Conservation (phyloP, 352 stramenopile genomes). For the Phytophthora sp. region DNA sequence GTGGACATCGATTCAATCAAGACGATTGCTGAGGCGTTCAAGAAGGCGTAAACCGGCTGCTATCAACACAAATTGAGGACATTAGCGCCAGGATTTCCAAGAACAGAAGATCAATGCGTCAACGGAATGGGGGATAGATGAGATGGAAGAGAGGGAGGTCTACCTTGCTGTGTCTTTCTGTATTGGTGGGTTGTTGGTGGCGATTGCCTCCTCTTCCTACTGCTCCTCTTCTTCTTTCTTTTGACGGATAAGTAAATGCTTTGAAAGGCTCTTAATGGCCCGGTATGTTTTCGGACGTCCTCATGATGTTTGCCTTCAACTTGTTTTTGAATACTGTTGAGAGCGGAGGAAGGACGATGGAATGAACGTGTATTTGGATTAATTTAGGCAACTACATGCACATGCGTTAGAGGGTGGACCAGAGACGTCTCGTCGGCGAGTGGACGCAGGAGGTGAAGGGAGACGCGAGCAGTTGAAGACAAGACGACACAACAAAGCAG, state of each 20-base stretch:
- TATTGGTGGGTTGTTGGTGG: not conserved
- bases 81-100: constrained; percentile 19
- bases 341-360: constrained; percentile 2
- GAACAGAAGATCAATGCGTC: constrained; percentile 29
- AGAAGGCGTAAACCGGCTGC: constrained; percentile 60
- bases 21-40: constrained; percentile 81
- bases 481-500: constrained; percentile 13
- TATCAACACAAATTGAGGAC: constrained; percentile 15
- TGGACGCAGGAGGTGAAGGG: constrained; percentile 13
- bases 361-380: constrained; percentile 21
- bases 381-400: constrained; percentile 31
- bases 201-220: not conserved
- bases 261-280: constrained; percentile 32
- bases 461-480: constrained; percentile 14
- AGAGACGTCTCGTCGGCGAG: no score
- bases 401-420: constrained; percentile 8
- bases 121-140: constrained; percentile 1
- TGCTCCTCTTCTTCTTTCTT: constrained; percentile 13
- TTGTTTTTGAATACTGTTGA: no score
- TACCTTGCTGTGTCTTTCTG: not conserved
- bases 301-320: constrained; percentile 8
- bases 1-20: constrained; percentile 84
- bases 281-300: constrained; percentile 27
- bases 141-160: not conserved
- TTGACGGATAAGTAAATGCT: constrained; percentile 40